Evolutionary conservation across 2,329 filamentous ascomycete species (phyloP), one percentile per base, ranked within the genome.

Genomic region (Fusarium camptoceras): DNA sequence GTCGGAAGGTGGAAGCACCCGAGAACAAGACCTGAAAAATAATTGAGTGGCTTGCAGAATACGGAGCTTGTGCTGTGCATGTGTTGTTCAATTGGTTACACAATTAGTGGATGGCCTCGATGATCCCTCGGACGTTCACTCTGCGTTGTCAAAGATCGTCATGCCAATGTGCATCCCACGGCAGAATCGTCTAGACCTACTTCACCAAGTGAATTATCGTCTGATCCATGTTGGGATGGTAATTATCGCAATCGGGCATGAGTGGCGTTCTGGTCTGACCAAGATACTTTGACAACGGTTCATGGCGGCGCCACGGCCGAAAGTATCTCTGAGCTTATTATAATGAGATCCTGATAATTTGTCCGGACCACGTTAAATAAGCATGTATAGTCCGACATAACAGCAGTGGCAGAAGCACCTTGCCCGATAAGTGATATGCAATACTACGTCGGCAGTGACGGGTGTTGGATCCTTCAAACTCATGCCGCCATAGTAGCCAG

Each of bases 271-370:
- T 42, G 14, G 14, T 18, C 24, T 53, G 34, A 9, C 24, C 34
- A 22, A 28, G 24, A 42, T 1, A 20, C 24, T 22, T 53, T 37
- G 30, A 25, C 20, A 53, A 53, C 34, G 31, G 24, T 22, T 42
- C 9, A 53, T 53, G 49, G 49, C 49, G 49, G 25, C 54, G 54
- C 54, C 57, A 59, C 41, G 31, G 16, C 41, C 31, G 24, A 59
- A 49, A 42, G 20, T 44, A 59, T 41, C 11, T 31, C 4, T 31
- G 42, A 49, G 41, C 25, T 59, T 41, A 16, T 48, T 31, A 27
- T 18, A 41, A 48, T 14, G 8, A 28, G 25, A 25, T 16, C 16
- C 8, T 59, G 18, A 4, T 18, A 48, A 28, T 41, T 15, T 10
- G 6, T 18, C 18, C 30, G 20, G 10, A 42, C 9, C 18, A 53